Evolutionary conservation across 2,329 filamentous ascomycete species (phyloP).

Genomic region (Plenodomus tracheiphilus): DNA sequence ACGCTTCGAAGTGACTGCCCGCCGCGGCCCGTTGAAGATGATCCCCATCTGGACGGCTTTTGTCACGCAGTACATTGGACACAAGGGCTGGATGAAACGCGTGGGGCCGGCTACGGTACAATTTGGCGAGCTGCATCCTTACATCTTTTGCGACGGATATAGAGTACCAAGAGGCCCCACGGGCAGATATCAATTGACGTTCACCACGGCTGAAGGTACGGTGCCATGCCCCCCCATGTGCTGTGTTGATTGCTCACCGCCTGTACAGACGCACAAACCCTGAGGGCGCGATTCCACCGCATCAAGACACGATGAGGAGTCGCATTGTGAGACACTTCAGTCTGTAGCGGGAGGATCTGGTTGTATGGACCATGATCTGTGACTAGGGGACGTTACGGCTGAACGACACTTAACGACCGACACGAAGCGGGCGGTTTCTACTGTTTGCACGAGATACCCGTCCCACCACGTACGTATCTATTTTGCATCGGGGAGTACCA

Average conservation of each 20-base stretch:
- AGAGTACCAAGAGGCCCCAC: slow-evolving; percentile 31
- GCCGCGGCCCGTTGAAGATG: slow-evolving; percentile 55
- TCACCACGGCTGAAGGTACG: slow-evolving; percentile 38
- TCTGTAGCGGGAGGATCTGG: neutral
- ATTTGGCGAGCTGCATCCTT: slow-evolving; percentile 56
- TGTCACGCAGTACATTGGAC: slow-evolving; percentile 48
- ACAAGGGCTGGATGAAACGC: slow-evolving; percentile 53
- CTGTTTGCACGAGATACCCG: slow-evolving; percentile 41
- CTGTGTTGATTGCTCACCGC: neutral
- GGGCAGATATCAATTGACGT: slow-evolving; percentile 40
- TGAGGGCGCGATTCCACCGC: slow-evolving; percentile 38
- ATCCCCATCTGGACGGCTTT: slow-evolving; percentile 63
- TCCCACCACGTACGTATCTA: slow-evolving; percentile 14
- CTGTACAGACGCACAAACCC: slow-evolving; percentile 30
- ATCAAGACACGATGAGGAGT: slow-evolving; percentile 19
- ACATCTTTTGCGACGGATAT: slow-evolving; percentile 59
- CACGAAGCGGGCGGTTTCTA: slow-evolving; percentile 28
- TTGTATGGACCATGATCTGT: neutral
- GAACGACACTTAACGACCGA: slow-evolving; percentile 29
- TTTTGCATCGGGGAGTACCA: slow-evolving; percentile 5
- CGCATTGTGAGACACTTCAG: neutral
- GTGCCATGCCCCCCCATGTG: too few relatives aligned
- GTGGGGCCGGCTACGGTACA: slow-evolving; percentile 49
- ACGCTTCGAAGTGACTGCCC: slow-evolving; percentile 60
- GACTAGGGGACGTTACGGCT: slow-evolving; percentile 18